phyloP scores from a whole-genome alignment of 306 rosid species.

The Prunus fruticosa region DNA sequence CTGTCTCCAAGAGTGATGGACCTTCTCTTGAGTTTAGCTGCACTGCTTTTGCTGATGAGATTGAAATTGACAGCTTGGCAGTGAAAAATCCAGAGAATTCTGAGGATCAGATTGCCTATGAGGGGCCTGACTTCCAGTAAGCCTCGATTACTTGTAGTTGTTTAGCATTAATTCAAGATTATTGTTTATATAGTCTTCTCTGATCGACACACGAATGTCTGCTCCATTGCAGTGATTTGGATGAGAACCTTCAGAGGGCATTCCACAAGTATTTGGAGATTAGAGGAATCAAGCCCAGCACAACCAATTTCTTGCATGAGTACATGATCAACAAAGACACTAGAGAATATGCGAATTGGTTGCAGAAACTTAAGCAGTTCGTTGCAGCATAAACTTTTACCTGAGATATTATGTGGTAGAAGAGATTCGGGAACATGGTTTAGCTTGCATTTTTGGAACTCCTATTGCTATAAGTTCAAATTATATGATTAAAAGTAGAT shows the following conservation, averaged over 20 bases:
- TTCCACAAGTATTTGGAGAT: conserved; percentile 82
- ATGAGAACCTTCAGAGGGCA: conserved; percentile 77
- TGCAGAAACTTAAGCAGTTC: conserved; percentile 67
- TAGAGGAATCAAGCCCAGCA: conserved; percentile 88
- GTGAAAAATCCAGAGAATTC: conserved; percentile 58
- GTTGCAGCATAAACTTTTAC: conserved; percentile 44
- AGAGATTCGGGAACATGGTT: background rate
- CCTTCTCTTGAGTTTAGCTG: conserved; percentile 63
- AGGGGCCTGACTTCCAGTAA: conserved; percentile 93
- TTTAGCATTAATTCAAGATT: background rate
- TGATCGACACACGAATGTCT: conserved; percentile 2
- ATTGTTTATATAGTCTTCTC: background rate
- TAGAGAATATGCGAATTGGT: conserved; percentile 74
- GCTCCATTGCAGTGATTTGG: conserved; percentile 55
- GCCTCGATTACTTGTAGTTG: background rate
- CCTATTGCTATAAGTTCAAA: background rate
- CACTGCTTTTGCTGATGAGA: conserved; percentile 76
- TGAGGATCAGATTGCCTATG: conserved; percentile 73
- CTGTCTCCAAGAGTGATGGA: conserved; percentile 61
- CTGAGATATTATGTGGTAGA: conserved; percentile 5
- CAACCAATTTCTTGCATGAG: conserved; percentile 83
- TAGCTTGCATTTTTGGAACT: background rate
- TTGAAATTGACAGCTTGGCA: conserved; percentile 61
- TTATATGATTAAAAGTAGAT: background rate
- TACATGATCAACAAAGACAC: conserved; percentile 95